A percentile compares a stretch with the other conserved stretches of the same genome.
Evolutionary conservation across 1,139 yeast species (phyloP).

Genomic region (Saccharomycopsis hybrid): DNA sequence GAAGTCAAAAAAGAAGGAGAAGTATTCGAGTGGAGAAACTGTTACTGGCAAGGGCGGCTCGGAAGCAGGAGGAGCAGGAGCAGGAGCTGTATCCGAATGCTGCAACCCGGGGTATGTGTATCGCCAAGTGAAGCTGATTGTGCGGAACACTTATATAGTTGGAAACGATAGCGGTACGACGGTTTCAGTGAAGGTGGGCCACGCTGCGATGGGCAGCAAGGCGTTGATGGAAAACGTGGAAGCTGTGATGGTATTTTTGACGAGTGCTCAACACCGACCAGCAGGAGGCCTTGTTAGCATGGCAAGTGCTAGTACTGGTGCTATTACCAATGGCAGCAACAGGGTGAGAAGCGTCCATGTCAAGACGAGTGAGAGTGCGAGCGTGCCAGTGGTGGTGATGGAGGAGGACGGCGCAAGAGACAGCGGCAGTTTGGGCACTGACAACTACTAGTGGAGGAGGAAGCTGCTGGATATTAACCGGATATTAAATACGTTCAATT

Average conservation of each 20-base stretch:
- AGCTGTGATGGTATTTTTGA: constrained; percentile 46
- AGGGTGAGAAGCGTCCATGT: constrained; percentile 45
- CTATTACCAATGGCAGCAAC: constrained; percentile 28
- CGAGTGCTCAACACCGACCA: constrained; percentile 42
- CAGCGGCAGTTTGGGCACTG: neutral
- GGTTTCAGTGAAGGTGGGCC: constrained; percentile 48
- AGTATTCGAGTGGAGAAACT: constrained; percentile 32
- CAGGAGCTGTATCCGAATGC: constrained; percentile 37
- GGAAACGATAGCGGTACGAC: constrained; percentile 54
- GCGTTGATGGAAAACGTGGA: constrained; percentile 49
- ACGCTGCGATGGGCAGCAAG: constrained; percentile 35
- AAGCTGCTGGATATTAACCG: neutral
- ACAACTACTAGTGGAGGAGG: neutral
- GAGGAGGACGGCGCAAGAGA: neutral
- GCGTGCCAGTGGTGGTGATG: constrained; percentile 38
- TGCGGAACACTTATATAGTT: constrained; percentile 51
- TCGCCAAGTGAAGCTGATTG: constrained; percentile 55
- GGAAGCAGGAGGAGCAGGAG: too few species aligned
- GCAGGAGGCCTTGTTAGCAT: constrained; percentile 41
- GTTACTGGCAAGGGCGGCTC: constrained; percentile 18
- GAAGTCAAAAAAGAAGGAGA: constrained; percentile 26
- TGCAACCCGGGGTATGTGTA: constrained; percentile 57
- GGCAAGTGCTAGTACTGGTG: neutral
- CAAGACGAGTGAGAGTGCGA: constrained; percentile 58
- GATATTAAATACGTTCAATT: too few species aligned